Base-by-base conservation (phyloP, 139 green algal species). In the Tetratostichococcus sp. region DNA sequence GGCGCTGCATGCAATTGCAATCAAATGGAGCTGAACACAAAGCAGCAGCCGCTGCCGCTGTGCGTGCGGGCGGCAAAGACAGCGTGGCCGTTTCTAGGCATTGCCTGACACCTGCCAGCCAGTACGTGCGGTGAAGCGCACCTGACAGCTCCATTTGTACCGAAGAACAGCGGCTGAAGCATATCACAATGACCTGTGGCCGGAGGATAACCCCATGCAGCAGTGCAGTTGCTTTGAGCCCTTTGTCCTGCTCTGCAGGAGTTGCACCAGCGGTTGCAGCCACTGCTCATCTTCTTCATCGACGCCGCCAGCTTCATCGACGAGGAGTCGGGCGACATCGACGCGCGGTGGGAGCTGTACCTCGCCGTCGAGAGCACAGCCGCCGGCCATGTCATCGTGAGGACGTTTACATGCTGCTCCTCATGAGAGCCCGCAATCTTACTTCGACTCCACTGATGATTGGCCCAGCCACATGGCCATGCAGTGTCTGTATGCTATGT, bases 281-380 rank as follows among this genome's bases (percentile, higher is more conserved):
- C 90, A 31, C 82, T 96, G 70, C 85, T 96, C 50, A 75, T 94
- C 16, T 96, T 97, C 76, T 95, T 91, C 59, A 88, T 97, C 30
- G 93, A 97, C 71, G 91, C 82, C 30, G 89, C 89, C 21, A 86
- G 70, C 31, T 67, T 81, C 74, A 94, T 97, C 28, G 91, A 97
- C 26, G 68, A 33, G 0, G 78, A 82, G 39, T 2, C 17, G 50
- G 50, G 50, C 50, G 1, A 17, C 0, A 75, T 77, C 26, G 93
- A 97, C 81, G 33, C 67, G 0, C 76, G 78, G 26, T 97, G 93
- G 93, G 85, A 95, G 31, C 30, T 96, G 43, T 67, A 94, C 25
- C 59, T 91, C 23, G 85, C 85, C 2, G 71, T 92, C 58, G 58
- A 80, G 74, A 79, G 30, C 19, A 30, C 3, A 62, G 50, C 62